Percentiles rank a stretch among this genome's conserved stretches.
Conservation (phyloP, 345 rosid species). For the Noccaea bulbosa region DNA sequence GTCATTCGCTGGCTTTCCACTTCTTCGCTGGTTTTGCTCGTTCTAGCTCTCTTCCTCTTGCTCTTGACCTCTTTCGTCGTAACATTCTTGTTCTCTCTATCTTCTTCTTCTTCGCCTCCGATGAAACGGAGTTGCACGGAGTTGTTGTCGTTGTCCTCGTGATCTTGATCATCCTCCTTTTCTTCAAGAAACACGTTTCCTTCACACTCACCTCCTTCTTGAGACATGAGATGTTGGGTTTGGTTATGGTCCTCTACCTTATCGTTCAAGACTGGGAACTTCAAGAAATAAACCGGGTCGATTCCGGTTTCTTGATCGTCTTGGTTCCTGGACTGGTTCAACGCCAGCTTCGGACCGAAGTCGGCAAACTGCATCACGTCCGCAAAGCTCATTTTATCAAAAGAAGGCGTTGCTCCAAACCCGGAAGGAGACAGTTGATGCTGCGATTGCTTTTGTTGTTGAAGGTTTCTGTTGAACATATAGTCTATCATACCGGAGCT, state of each 20-base stretch:
- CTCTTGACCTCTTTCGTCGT: constrained; percentile 53
- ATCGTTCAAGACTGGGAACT: constrained; percentile 82
- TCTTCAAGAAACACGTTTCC: constrained; percentile 43
- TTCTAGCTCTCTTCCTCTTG: constrained; percentile 82
- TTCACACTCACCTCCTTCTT: constrained; percentile 47
- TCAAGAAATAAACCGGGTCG: constrained; percentile 85
- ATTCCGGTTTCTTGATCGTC: constrained; percentile 69
- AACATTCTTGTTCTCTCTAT: constrained; percentile 34
- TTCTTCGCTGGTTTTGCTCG: constrained; percentile 79
- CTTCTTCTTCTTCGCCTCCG: constrained; percentile 41
- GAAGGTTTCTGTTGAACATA: constrained; percentile 56
- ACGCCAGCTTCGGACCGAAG: constrained; percentile 73
- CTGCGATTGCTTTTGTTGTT: constrained; percentile 46
- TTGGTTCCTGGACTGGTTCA: constrained; percentile 62
- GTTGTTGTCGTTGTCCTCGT: constrained; percentile 42
- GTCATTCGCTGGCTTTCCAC: constrained; percentile 94
- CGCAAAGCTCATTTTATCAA: constrained; percentile 75
- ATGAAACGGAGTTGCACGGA: constrained; percentile 60
- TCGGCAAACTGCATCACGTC: constrained; percentile 94
- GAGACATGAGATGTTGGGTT: constrained; percentile 38
- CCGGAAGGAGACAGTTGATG: constrained; percentile 54
- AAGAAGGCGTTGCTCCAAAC: constrained; percentile 52
- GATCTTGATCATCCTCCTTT: constrained; percentile 27
- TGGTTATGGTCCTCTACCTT: constrained; percentile 46
- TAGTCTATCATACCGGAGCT: constrained; percentile 60